Evolutionary conservation across 805 yeast genomes (phyloP).

Genomic region (Saccharomycopsis guyanensis): DNA sequence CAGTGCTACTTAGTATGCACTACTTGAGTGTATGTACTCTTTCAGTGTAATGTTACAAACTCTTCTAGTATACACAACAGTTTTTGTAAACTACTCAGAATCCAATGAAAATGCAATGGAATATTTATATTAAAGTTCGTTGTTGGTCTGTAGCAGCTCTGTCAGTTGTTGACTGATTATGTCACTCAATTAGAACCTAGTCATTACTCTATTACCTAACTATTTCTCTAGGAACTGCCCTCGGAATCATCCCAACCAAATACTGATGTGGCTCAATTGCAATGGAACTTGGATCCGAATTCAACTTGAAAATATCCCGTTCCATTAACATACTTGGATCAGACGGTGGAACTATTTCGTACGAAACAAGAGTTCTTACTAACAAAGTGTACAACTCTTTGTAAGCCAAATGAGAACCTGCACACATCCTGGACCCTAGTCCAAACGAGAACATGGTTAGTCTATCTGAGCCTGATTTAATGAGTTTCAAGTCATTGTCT

Average conservation of each 20-base stretch:
- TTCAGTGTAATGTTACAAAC: too few species aligned
- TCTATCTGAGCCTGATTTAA: conserved; percentile 14
- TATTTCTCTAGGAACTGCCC: too few species aligned
- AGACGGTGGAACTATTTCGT: conserved; percentile 38
- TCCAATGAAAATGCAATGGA: too few species aligned
- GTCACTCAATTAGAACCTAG: too few species aligned
- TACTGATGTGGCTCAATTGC: conserved; percentile 53
- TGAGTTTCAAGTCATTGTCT: conserved; percentile 23
- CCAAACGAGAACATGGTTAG: conserved; percentile 51
- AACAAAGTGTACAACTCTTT: conserved; percentile 56
- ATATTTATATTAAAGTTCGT: too few species aligned
- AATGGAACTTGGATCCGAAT: conserved; percentile 47
- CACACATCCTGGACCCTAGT: conserved; percentile 64
- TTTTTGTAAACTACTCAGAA: neutral
- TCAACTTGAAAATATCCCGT: conserved; percentile 44
- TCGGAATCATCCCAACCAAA: conserved; percentile 28
- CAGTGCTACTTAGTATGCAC: too few species aligned
- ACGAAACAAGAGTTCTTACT: conserved; percentile 45
- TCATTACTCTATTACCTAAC: too few species aligned
- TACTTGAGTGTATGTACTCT: too few species aligned
- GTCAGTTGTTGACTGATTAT: too few species aligned
- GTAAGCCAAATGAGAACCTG: conserved; percentile 58
- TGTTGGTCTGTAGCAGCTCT: too few species aligned
- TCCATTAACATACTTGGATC: conserved; percentile 31
- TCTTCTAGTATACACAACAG: too few species aligned